These are phyloP conservation scores for Phragmites australis DNA, from an alignment of 176 grass and related monocot species.

Conservation along the genomic window DNA sequence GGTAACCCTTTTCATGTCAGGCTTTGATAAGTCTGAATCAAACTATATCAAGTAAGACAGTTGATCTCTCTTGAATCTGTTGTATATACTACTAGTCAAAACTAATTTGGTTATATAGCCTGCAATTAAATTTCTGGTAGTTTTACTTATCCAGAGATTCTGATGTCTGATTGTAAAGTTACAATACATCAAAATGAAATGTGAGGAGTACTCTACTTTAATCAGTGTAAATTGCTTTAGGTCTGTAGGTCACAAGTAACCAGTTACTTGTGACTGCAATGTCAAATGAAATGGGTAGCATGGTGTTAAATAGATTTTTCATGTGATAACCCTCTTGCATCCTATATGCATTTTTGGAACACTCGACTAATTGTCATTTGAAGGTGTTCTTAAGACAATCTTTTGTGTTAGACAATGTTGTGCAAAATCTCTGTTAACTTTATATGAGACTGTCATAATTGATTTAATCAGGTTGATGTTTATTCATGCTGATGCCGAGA, in stretches of 20 bases:
- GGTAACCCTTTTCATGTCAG: conserved; percentile 84
- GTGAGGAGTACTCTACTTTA: no score
- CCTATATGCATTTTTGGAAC: background rate
- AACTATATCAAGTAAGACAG: conserved; percentile 76
- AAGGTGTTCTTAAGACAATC: background rate
- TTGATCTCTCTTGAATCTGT: background rate
- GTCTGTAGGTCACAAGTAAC: background rate
- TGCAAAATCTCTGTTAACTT: background rate
- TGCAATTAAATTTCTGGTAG: background rate
- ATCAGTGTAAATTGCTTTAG: no score
- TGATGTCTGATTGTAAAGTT: background rate
- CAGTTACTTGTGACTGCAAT: background rate
- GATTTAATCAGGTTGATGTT: background rate
- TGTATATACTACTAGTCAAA: background rate
- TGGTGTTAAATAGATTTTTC: background rate
- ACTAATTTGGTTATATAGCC: background rate
- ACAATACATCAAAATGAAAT: no score
- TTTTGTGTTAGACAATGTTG: background rate
- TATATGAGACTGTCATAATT: background rate
- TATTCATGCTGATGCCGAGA: background rate
- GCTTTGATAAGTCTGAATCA: conserved; percentile 94
- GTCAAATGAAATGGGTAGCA: background rate
- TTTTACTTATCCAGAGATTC: background rate
- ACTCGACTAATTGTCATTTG: background rate
- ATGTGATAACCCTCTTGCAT: background rate